Conservation (phyloP, 306 rosid genomes). For the Cucumis cinereus region DNA sequence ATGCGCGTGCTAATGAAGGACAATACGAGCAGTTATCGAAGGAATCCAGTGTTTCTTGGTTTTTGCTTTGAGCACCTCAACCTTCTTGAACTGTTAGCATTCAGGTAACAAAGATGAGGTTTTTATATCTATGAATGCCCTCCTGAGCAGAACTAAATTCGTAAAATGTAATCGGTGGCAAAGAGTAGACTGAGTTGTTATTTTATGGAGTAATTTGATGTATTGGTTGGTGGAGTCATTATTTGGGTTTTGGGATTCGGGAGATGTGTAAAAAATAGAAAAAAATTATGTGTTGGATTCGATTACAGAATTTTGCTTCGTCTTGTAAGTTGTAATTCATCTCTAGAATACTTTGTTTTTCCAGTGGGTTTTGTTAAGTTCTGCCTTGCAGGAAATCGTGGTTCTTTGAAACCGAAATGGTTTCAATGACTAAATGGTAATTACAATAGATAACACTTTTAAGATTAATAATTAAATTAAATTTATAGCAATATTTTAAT, state of each 20-base stretch:
- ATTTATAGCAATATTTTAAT: too few species aligned
- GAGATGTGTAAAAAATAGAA: constrained; percentile 1
- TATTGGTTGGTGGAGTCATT: constrained; percentile 4
- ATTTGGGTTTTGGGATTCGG: constrained; percentile 9
- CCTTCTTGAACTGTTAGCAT: background rate
- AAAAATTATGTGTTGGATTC: background rate
- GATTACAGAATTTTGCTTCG: constrained; percentile 4
- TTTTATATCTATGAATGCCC: background rate
- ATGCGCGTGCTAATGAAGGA: constrained; percentile 43
- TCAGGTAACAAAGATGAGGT: constrained; percentile 2
- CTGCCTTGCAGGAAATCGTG: background rate
- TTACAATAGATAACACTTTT: too few species aligned
- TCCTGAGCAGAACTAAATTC: constrained; percentile 1
- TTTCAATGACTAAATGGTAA: too few species aligned
- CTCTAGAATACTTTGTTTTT: background rate
- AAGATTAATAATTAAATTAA: too few species aligned
- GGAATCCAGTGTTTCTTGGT: constrained; percentile 5
- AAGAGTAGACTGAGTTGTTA: constrained; percentile 8
- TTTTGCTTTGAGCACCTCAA: background rate
- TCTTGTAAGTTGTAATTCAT: background rate
- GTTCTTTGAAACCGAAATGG: too few species aligned
- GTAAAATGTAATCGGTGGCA: constrained; percentile 2
- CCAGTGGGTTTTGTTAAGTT: background rate
- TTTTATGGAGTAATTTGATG: constrained; percentile 5
- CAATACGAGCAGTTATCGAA: background rate